A percentile compares a stretch with the other conserved stretches of the same genome.
phyloP scores from a whole-genome alignment of 2,329 filamentous ascomycete genomes.

The Chaetomiaceae sp. region DNA sequence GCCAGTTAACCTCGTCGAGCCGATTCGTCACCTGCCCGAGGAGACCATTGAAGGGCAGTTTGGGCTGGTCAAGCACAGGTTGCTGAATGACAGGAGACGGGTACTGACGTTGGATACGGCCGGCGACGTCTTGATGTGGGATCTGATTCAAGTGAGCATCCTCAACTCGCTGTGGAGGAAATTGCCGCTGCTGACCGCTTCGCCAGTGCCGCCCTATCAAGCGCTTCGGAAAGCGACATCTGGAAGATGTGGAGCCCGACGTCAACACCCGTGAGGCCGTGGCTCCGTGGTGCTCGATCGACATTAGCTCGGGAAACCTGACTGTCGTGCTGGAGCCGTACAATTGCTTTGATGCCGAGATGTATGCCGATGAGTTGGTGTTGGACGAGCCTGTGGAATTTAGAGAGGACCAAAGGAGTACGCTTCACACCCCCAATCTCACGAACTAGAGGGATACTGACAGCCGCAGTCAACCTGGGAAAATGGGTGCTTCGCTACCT shows the following conservation, averaged over 20 bases:
- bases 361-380: conserved; percentile 87
- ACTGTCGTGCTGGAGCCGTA: conserved; percentile 90
- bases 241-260: conserved; percentile 84
- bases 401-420: conserved; percentile 89
- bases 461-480: conserved; percentile 77
- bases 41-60: conserved; percentile 93
- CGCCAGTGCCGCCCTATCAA: conserved; percentile 76
- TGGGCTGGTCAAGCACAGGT: conserved; percentile 85
- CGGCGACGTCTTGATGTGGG: conserved; percentile 92
- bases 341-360: conserved; percentile 95
- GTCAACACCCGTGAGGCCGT: conserved; percentile 87
- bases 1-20: conserved; percentile 48
- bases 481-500: conserved; percentile 95
- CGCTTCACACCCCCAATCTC: conserved; percentile 27
- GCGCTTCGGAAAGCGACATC: conserved; percentile 88
- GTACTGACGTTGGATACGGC: conserved; percentile 91
- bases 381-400: conserved; percentile 73
- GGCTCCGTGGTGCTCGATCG: conserved; percentile 92
- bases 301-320: conserved; percentile 86
- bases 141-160: conserved; percentile 67
- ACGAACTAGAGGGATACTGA: conserved; percentile 14
- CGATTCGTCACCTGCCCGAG: conserved; percentile 63
- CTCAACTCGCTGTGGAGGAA: neutral
- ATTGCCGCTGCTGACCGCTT: conserved; percentile 15
- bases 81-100: conserved; percentile 84